Evolutionary conservation across 768 basidiomycete genomes (phyloP).

Genomic region (Rubroboletus satanas): DNA sequence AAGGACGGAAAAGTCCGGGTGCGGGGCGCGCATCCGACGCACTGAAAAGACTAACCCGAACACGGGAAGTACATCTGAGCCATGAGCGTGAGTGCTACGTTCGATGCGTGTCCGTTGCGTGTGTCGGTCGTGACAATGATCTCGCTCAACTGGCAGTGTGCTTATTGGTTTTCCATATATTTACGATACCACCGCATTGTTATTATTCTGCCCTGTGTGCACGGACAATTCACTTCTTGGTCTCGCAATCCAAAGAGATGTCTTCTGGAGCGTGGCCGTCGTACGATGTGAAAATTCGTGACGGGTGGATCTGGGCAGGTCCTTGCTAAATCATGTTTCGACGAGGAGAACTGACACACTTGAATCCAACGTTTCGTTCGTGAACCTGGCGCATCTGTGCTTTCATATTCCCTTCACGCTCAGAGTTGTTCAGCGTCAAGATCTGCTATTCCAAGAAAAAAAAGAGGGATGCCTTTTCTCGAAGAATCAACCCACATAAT

Average conservation of each 20-base stretch:
- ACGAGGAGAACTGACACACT: no score
- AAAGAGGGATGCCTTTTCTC: no score
- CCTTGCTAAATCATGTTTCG: no score
- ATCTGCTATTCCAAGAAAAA: no score
- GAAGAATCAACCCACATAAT: slow-evolving; percentile 21
- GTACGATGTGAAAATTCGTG: no score
- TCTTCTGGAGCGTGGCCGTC: not conserved
- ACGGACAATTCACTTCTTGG: not conserved
- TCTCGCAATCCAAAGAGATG: no score
- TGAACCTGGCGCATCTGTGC: no score
- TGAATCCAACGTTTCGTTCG: no score
- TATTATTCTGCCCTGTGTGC: not conserved
- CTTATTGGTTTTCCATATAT: not conserved
- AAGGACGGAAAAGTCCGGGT: slow-evolving; percentile 66
- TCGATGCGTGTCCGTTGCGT: not conserved
- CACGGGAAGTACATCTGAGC: not conserved
- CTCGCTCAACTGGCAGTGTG: not conserved
- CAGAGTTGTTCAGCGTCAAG: no score
- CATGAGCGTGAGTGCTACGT: not conserved
- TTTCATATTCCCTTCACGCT: no score
- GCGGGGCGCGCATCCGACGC: slow-evolving; percentile 57
- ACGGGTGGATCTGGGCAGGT: not conserved
- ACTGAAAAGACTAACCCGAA: not conserved
- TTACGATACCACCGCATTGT: not conserved
- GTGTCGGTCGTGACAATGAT: not conserved